These are phyloP conservation scores for Sporothrix luriei DNA, from an alignment of 2,329 filamentous ascomycete genomes.

Conservation along the genomic window DNA sequence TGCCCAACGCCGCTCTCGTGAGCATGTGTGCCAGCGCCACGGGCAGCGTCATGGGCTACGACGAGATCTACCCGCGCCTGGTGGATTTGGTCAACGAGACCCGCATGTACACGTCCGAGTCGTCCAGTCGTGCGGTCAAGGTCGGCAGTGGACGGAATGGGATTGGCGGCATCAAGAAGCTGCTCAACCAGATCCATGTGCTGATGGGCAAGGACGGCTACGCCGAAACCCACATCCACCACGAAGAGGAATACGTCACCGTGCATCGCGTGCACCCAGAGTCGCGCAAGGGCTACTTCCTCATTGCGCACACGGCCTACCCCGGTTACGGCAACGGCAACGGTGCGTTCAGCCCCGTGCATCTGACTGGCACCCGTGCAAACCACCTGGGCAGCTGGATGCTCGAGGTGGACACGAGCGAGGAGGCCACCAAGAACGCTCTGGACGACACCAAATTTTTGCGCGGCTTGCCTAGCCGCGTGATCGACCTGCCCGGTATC, in stretches of 20 bases:
- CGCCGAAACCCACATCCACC: constrained; percentile 93
- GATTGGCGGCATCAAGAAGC: constrained; percentile 86
- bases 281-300: constrained; percentile 89
- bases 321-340: constrained; percentile 86
- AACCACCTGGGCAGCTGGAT: constrained; percentile 89
- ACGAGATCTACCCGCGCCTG: constrained; percentile 90
- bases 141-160: constrained; percentile 74
- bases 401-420: constrained; percentile 80
- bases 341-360: constrained; percentile 75
- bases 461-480: constrained; percentile 79
- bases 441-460: constrained; percentile 71
- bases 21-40: constrained; percentile 94
- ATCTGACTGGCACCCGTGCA: constrained; percentile 80
- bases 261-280: constrained; percentile 93
- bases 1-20: constrained; percentile 91
- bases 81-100: constrained; percentile 93
- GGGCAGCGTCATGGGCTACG: constrained; percentile 96
- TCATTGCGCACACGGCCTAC: constrained; percentile 95
- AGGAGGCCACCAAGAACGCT: constrained; percentile 66
- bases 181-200: constrained; percentile 91
- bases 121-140: constrained; percentile 60
- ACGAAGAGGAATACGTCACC: constrained; percentile 94
- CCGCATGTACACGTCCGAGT: constrained; percentile 76
- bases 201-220: constrained; percentile 95
- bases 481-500: constrained; percentile 73